Conservation (phyloP, 208 protist species). For the Angomonas ambiguus region DNA sequence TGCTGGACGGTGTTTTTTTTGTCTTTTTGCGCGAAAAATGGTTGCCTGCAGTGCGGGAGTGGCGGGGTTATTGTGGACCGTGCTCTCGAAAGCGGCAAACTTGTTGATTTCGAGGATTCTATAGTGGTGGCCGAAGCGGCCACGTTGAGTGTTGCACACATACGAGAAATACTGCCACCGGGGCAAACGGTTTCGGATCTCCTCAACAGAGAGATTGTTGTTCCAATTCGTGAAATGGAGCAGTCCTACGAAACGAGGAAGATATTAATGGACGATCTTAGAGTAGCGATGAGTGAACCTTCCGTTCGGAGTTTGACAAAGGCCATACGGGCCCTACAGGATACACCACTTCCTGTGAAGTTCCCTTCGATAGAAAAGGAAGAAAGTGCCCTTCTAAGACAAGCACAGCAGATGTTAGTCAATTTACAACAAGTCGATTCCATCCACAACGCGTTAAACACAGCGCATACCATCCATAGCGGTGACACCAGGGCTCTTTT, state of each 20-base stretch:
- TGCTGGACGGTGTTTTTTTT: slow-evolving; percentile 47
- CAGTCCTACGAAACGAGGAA: slow-evolving; percentile 22
- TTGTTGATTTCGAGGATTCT: slow-evolving; percentile 28
- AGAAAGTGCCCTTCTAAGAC: slow-evolving; percentile 18
- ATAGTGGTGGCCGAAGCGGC: slow-evolving; percentile 33
- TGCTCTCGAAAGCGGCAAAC: slow-evolving; percentile 24
- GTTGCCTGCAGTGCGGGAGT: slow-evolving; percentile 64
- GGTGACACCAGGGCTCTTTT: slow-evolving; percentile 43
- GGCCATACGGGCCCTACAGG: slow-evolving; percentile 18
- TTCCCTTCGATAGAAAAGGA: slow-evolving; percentile 15
- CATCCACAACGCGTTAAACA: slow-evolving; percentile 12
- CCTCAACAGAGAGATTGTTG: slow-evolving; percentile 31
- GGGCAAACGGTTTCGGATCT: slow-evolving; percentile 55
- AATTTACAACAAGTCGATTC: slow-evolving; percentile 43
- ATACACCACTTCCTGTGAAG: not conserved
- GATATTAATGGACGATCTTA: slow-evolving; percentile 27
- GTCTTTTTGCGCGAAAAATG: slow-evolving; percentile 57
- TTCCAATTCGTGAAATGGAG: slow-evolving; percentile 34
- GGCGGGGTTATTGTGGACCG: slow-evolving; percentile 36
- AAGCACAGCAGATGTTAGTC: slow-evolving; percentile 45
- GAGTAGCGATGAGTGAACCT: slow-evolving; percentile 18
- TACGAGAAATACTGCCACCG: slow-evolving; percentile 65
- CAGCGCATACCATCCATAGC: slow-evolving; percentile 21
- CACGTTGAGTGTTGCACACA: slow-evolving; percentile 26
- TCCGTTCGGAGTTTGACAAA: slow-evolving; percentile 7